A percentile compares a stretch with the other conserved stretches of the same genome.
Conservation (phyloP, 2,329 filamentous ascomycete species). For the Diaporthe citri region DNA sequence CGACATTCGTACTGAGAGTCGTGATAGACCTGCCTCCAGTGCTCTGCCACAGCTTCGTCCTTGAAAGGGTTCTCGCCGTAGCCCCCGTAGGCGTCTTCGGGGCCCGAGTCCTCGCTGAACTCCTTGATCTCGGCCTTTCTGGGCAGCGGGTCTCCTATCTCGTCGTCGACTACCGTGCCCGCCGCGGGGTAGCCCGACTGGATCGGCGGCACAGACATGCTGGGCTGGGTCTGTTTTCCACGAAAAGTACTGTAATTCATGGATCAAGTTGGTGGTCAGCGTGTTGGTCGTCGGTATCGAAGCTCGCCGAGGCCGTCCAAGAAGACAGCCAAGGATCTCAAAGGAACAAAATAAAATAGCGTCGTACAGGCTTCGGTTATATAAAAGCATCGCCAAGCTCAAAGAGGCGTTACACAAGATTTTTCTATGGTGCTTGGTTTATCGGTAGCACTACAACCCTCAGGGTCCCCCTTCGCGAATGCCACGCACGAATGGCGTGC, state of each 20-base stretch:
- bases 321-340: not conserved
- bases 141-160: constrained; percentile 14
- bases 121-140: constrained; percentile 13
- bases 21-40: constrained; percentile 52
- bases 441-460: not conserved
- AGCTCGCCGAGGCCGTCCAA: not conserved
- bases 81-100: constrained; percentile 30
- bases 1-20: constrained; percentile 62
- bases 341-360: not conserved
- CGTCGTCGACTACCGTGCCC: constrained; percentile 12
- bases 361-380: not conserved
- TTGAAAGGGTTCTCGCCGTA: constrained; percentile 48
- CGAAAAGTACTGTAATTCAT: constrained; percentile 16
- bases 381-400: constrained; percentile 2
- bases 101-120: constrained; percentile 18
- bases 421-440: not conserved
- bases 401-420: not conserved
- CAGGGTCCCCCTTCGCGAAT: constrained; percentile 6
- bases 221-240: constrained; percentile 14
- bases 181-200: constrained; percentile 22
- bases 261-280: not conserved
- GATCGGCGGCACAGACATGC: constrained; percentile 23
- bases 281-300: not conserved
- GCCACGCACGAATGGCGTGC: constrained; percentile 23
- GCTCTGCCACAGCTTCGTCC: constrained; percentile 47